Evolutionary conservation across 2,329 filamentous ascomycete genomes (phyloP).

Genomic region (Ophiostoma fasciatum): DNA sequence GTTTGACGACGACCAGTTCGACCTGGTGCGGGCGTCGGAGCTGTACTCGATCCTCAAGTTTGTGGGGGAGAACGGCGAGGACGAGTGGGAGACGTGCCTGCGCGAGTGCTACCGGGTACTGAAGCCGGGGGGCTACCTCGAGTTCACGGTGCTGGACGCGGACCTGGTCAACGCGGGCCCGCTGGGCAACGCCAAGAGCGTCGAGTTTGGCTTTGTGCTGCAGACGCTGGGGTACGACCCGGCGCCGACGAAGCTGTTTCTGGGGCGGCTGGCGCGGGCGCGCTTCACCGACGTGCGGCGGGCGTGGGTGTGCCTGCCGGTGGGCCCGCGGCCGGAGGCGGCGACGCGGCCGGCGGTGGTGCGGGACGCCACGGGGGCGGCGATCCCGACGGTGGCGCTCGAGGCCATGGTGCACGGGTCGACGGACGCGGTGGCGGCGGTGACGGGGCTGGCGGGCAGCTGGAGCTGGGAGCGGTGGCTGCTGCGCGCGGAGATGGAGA

Average conservation of each 20-base stretch:
- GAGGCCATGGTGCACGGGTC: constrained; percentile 53
- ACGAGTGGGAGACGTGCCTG: constrained; percentile 81
- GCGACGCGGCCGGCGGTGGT: constrained; percentile 22
- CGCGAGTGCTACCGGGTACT: constrained; percentile 79
- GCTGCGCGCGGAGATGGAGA: constrained; percentile 74
- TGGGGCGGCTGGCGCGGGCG: constrained; percentile 55
- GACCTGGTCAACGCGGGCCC: constrained; percentile 78
- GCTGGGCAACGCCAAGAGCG: constrained; percentile 63
- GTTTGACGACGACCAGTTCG: constrained; percentile 75
- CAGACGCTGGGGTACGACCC: constrained; percentile 85
- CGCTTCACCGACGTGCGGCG: constrained; percentile 73
- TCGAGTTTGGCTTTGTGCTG: constrained; percentile 85
- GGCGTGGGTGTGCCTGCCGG: constrained; percentile 78
- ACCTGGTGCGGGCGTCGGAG: constrained; percentile 78
- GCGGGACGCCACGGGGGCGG: constrained; percentile 21
- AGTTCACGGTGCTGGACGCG: constrained; percentile 80
- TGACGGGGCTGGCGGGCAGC: constrained; percentile 70
- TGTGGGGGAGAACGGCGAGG: constrained; percentile 47
- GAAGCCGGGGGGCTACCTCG: constrained; percentile 84
- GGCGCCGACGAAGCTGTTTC: constrained; percentile 64
- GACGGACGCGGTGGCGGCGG: constrained; percentile 54
- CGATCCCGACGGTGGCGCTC: constrained; percentile 33
- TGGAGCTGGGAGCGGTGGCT: constrained; percentile 98
- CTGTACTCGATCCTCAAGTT: constrained; percentile 75
- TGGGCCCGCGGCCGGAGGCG: constrained; percentile 40